These are phyloP conservation scores for Melaleuca quinquenervia DNA, from an alignment of 345 rosid genomes.

Conservation along the genomic window DNA sequence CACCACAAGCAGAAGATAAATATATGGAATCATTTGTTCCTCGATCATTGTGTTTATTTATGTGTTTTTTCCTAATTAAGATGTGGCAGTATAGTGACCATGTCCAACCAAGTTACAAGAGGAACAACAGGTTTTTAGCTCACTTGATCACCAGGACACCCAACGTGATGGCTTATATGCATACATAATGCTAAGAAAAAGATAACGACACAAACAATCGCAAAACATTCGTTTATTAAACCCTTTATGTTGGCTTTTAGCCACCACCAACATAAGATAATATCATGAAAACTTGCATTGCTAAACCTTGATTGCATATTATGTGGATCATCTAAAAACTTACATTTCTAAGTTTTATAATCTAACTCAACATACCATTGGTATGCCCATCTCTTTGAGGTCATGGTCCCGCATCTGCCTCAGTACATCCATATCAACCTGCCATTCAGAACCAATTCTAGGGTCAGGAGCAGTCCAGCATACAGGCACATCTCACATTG, in stretches of 20 bases:
- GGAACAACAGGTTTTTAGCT: not conserved
- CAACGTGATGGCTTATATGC: not conserved
- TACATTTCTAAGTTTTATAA: not conserved
- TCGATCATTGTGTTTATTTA: not conserved
- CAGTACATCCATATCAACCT: conserved; percentile 48
- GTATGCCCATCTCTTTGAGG: conserved; percentile 49
- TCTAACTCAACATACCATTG: conserved; percentile 28
- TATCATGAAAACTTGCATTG: not conserved
- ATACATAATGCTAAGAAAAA: not conserved
- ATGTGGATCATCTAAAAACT: not conserved
- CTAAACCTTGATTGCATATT: not conserved
- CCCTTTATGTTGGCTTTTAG: not conserved
- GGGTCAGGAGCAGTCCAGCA: not conserved
- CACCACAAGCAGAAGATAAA: not conserved
- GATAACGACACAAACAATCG: not conserved
- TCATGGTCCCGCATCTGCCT: conserved; percentile 45
- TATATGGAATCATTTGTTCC: not conserved
- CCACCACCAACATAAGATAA: not conserved
- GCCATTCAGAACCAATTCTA: not conserved
- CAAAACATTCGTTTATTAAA: not conserved
- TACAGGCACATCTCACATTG: not conserved
- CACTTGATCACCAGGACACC: not conserved
- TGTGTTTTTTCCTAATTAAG: not conserved
- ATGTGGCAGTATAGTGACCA: not conserved
- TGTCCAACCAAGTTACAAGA: not conserved